phyloP scores from a whole-genome alignment of 495 filamentous ascomycete species.

The Penicillium argentinense region DNA sequence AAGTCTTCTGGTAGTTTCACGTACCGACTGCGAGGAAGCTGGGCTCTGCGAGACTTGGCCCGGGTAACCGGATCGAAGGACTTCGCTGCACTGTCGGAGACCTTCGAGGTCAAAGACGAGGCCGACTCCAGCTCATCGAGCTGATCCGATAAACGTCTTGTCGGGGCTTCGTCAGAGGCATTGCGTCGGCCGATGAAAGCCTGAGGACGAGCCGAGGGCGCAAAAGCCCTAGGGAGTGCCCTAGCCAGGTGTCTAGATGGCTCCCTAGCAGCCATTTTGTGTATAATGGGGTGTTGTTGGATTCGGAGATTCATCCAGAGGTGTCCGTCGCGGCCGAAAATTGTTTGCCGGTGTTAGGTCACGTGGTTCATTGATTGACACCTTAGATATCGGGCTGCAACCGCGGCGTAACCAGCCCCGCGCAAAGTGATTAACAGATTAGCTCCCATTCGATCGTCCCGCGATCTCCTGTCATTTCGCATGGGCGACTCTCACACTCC shows the following conservation, averaged over 20 bases:
- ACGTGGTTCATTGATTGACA: slow-evolving; percentile 14
- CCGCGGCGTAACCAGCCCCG: slow-evolving; percentile 18
- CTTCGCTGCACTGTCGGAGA: slow-evolving; percentile 28
- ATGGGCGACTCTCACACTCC: background rate
- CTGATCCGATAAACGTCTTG: slow-evolving; percentile 30
- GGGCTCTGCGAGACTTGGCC: slow-evolving; percentile 49
- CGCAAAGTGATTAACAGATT: slow-evolving; percentile 18
- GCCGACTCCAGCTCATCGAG: slow-evolving; percentile 40
- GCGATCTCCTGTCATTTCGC: slow-evolving; percentile 10
- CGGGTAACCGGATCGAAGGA: slow-evolving; percentile 59
- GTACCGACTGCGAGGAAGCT: slow-evolving; percentile 70
- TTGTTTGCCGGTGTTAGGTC: slow-evolving; percentile 28
- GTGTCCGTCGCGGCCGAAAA: slow-evolving; percentile 28
- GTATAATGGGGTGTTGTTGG: slow-evolving; percentile 19
- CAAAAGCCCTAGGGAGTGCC: slow-evolving; percentile 40
- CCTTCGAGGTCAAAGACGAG: slow-evolving; percentile 29
- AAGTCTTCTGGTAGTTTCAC: slow-evolving; percentile 6
- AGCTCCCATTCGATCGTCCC: slow-evolving; percentile 14
- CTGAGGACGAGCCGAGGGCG: slow-evolving; percentile 35
- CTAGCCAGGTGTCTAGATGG: slow-evolving; percentile 44
- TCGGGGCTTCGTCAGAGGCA: slow-evolving; percentile 47
- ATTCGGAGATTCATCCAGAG: slow-evolving; percentile 4
- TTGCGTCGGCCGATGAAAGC: slow-evolving; percentile 42
- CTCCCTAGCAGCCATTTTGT: slow-evolving; percentile 44
- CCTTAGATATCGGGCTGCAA: slow-evolving; percentile 13